Conservation (phyloP, 495 filamentous ascomycete genomes). For the Aspergillus carlsbadensis region DNA sequence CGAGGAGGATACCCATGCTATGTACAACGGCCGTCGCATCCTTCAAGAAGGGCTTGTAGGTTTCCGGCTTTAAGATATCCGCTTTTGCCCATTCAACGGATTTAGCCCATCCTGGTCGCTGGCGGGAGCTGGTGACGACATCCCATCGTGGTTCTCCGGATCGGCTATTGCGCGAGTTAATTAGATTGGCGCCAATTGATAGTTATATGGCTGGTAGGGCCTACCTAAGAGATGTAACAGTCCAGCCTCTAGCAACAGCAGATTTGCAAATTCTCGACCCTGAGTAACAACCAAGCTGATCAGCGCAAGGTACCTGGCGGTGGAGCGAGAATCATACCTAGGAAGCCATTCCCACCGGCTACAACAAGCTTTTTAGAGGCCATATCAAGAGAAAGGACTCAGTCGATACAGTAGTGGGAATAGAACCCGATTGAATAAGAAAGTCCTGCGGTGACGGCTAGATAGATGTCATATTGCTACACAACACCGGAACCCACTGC, state of each 20-base stretch:
- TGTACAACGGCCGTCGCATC: slow-evolving; percentile 85
- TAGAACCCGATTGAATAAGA: not conserved
- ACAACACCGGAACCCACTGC: slow-evolving; percentile 1
- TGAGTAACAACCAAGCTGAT: slow-evolving; percentile 16
- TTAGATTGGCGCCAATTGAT: not conserved
- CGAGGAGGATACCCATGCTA: slow-evolving; percentile 91
- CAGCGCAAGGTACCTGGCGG: not conserved
- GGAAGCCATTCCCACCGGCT: slow-evolving; percentile 91
- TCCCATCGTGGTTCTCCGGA: slow-evolving; percentile 88
- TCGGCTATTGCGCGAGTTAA: slow-evolving; percentile 53
- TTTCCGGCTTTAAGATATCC: slow-evolving; percentile 77
- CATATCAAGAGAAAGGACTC: slow-evolving; percentile 24
- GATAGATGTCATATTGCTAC: not conserved
- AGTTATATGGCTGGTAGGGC: not conserved
- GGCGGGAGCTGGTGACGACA: slow-evolving; percentile 66
- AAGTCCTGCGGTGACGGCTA: not conserved
- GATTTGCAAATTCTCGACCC: slow-evolving; percentile 90
- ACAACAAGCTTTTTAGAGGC: slow-evolving; percentile 75
- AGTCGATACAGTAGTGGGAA: not conserved
- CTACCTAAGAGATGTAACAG: slow-evolving; percentile 85
- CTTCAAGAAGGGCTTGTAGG: slow-evolving; percentile 69
- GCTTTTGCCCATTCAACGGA: slow-evolving; percentile 83
- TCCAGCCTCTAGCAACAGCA: slow-evolving; percentile 78
- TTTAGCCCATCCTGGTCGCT: slow-evolving; percentile 75
- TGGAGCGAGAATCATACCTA: slow-evolving; percentile 43